Evolutionary conservation across 805 yeast genomes (phyloP), one percentile per base, ranked within the genome.

Genomic region (Hanseniaspora mollemarum): DNA sequence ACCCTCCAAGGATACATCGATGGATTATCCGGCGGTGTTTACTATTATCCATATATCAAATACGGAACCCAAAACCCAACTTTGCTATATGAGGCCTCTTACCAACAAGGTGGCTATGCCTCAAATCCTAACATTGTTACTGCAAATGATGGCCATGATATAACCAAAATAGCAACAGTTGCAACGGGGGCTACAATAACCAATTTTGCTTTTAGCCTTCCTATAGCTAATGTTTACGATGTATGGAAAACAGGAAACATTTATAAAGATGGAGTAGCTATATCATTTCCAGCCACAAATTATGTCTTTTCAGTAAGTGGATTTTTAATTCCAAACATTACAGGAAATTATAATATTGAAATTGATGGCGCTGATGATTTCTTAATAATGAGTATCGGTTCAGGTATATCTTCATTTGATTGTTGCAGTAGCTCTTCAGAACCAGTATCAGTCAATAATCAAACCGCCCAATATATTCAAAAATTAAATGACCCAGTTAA

Each of bases 291-390:
- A 12, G 13, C 28, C 16, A 32, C 37, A 19, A 26, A 42, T 28
- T 49, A 35, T 35, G 46, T 43, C 8, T 49, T 49, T 16, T 35
- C 22, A n/a, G 15, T 41, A 12, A 49, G 35, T 1, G 52, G 46
- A 22, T 49, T 39, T 22, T n/a, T 42, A 12, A 16, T 42, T 42
- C 43, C 46, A 21, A 7, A n/a, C 2, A 10, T 35, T 2, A 28
- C 43, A n/a, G 52, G 52, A 19, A 8, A 18, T 9, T 36, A 49
- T 22, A 42, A 18, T 16, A 3, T 49, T n/a, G 7, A 36, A n/a
- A 22, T 49, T 15, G 16, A 28, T 10, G 19, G 35, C 38, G 36
- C 42, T 35, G 52, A 42, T 29, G 46, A 49, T 36, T 35, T 49
- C 35, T 37, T 25, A 21, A 35, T 49, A 10, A 10, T 49, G 6